Evolutionary conservation across 257 asterid genomes (phyloP).

Genomic region (Solanum chiquidenum): DNA sequence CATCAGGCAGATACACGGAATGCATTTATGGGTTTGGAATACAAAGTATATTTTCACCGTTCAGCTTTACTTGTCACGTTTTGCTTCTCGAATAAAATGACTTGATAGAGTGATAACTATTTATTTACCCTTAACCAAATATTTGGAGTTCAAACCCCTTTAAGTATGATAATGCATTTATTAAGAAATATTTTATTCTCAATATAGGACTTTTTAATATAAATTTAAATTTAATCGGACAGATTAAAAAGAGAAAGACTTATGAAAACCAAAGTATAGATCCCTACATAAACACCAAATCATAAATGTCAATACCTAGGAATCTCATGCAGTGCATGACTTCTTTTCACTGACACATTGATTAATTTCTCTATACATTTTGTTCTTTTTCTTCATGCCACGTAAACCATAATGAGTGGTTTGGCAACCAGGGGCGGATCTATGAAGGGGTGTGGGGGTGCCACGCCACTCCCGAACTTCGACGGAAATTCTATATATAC

Average conservation of each 20-base stretch:
- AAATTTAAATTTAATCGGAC: too few species aligned
- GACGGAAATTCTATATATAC: too few species aligned
- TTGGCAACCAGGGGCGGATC: too few species aligned
- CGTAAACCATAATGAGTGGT: not conserved
- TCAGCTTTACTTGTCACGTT: not conserved
- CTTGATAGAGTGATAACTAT: accelerated
- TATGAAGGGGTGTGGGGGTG: too few species aligned
- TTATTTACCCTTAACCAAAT: too few species aligned
- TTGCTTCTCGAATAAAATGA: too few species aligned
- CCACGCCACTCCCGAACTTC: too few species aligned
- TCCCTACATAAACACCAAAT: not conserved
- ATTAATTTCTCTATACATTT: not conserved
- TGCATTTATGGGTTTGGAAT: not conserved
- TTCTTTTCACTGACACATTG: not conserved
- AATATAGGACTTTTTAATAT: accelerated
- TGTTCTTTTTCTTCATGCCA: not conserved
- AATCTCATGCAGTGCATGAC: constrained; percentile 3
- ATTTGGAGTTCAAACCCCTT: too few species aligned
- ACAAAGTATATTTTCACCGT: too few species aligned
- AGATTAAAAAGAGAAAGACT: not conserved
- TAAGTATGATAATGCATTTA: not conserved
- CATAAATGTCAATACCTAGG: not conserved
- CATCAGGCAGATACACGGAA: not conserved
- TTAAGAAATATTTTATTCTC: accelerated
- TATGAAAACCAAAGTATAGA: too few species aligned